These are phyloP conservation scores for Castanospermum australe DNA, from an alignment of 306 rosid species.

Conservation along the genomic window DNA sequence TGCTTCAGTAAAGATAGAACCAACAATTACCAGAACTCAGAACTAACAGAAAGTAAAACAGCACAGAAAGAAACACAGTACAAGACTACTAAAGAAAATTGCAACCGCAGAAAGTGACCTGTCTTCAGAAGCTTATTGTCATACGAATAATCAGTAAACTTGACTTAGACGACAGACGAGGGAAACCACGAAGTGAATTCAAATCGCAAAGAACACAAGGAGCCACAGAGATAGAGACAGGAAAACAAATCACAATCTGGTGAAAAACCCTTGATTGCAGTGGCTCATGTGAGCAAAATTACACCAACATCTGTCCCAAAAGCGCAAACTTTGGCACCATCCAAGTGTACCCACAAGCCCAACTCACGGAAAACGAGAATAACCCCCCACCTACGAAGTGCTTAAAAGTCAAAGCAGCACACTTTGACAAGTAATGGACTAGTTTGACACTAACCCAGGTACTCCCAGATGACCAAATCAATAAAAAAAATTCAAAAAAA, in stretches of 20 bases:
- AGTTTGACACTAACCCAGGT: conserved; percentile 35
- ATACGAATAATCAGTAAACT: not conserved
- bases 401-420: conserved; percentile 40
- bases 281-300: conserved; percentile 16
- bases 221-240: not conserved
- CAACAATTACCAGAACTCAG: not conserved
- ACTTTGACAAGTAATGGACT: conserved; percentile 35
- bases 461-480: conserved; percentile 27
- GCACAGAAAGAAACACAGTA: not conserved
- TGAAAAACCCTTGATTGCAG: conserved; percentile 21
- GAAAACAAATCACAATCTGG: not conserved
- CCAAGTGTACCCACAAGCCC: conserved; percentile 29
- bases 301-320: not conserved
- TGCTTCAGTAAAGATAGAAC: conserved; percentile 15
- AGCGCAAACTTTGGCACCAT: conserved; percentile 21
- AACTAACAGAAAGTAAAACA: conserved; percentile 5
- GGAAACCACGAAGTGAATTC: not conserved
- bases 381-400: conserved; percentile 24
- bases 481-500: not conserved
- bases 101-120: conserved; percentile 9
- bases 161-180: not conserved
- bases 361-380: conserved; percentile 21
- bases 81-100: not conserved
- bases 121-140: not conserved
- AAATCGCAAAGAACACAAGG: not conserved